Evolutionary conservation across 2,329 filamentous ascomycete genomes (phyloP), one percentile per base, ranked within the genome.

Genomic region (Plectosphaerella cucumerina): DNA sequence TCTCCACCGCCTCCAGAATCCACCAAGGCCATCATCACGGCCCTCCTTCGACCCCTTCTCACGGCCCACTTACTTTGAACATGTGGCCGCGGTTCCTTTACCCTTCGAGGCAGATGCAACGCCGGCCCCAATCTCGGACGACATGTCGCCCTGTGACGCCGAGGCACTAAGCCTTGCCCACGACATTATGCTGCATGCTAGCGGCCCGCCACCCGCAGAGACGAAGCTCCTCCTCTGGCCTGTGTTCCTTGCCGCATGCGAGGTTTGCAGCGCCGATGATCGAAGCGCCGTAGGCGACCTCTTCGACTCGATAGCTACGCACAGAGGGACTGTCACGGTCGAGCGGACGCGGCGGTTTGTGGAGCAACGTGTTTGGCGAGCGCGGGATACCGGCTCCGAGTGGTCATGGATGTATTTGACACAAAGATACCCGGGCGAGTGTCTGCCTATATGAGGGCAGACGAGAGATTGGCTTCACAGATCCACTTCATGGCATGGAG

Each of bases 401-500:
- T 66, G 62, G 63, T 60, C 61, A 41, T 66, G 63, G 64, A 65
- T 64, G 62, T 37, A 55, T 20, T 22, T 65, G 39, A 59, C 58
- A 22, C 53, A 56, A 33, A 44, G 54, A 46, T 63, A 59, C 48
- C 61, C 63, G 1, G 58, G 57, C n/a, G 64, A 65, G 44, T 61
- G 59, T 49, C 49, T 66, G 20, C 64, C 63, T 14, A 65, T 65
- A 37, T 65, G 51, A 61, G 22, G 21, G 26, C 8, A 31, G 8
- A 31, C 12, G 23, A 26, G 5, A 26, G 23, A 26, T 10, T 26
- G 26, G 26, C 26, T 8, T 73, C 26, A 11, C 26, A 4, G 8
- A 31, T 31, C 67, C 33, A 22, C 22, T 18, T 12, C 20, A 6
- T 22, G 3, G 26, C 26, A 31, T 11, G 12, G 26, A 31, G 31